Evolutionary conservation across 805 yeast genomes (phyloP), one percentile per base, ranked within the genome.

Genomic region (Ascoidea tarda): DNA sequence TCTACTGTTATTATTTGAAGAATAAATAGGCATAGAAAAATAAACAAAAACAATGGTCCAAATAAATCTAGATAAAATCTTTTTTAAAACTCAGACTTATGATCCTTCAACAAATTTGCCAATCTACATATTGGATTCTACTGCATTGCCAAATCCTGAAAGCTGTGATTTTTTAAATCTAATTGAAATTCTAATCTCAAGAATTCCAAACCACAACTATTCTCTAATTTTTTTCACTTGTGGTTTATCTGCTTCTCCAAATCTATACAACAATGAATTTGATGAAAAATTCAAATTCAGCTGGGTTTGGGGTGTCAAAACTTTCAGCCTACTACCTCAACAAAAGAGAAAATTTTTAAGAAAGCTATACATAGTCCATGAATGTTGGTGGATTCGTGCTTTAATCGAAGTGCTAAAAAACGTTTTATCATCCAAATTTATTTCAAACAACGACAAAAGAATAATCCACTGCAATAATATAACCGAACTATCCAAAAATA

Each of bases 321-420:
- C 79, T 52, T 79, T 75, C 62, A 67, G 77, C 56, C 67, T 77
- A 57, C 73, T 91, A 32, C 80, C 91, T 1, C 73, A 76, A 14
- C 72, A 71, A 5, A 67, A 74, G 48, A 76, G 78, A 55, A 74
- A 76, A 51, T 71, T 76, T 52, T 66, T 91, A 48, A 68, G 69
- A 51, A 82, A 79, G 60, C 71, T 88, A 2, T 84, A 82, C 57
- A 76, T 90, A 33, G 95, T 91, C 2, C 97, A 91, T 66, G 96
- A 90, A 59, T 83, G 85, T 49, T 89, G 96, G 93, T 77, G 90
- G 67, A 77, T 87, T 32, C 79, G 88, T 59, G 82, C 95, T 0
- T 75, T 87, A 45, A 77, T 84, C 14, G 89, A 85, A 52, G 75
- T 88, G 31, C 69, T 87, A 54, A 73, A 81, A 53, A 84, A 82